Evolutionary conservation across 2,329 filamentous ascomycete species (phyloP), one percentile per base, ranked within the genome.

Genomic region (Colletotrichum theobromicola): DNA sequence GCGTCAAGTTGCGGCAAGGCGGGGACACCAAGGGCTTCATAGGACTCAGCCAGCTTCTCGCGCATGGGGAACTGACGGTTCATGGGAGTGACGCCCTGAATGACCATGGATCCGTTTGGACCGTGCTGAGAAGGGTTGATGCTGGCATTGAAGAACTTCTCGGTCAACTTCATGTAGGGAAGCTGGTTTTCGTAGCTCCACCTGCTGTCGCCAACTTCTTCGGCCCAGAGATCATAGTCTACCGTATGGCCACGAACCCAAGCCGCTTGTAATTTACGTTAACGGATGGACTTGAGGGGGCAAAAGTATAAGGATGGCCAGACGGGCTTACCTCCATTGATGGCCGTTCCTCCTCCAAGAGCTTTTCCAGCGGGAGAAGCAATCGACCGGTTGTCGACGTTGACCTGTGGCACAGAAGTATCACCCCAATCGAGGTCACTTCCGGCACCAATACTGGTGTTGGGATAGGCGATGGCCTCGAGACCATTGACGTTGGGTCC

Each of bases 181-280:
- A 87, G 81, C 50, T 89, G 82, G 13, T 83, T 83, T 5, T 86
- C 79, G 72, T 87, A 88, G 72, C 83, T 84, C 83, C 88, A 91
- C 4, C 81, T 78, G 2, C 82, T 42, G 67, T 90, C 87, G 1
- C 65, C 50, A 28, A 82, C 76, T 21, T 78, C 30, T 15, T 78
- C 55, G 13, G 79, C 69, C 88, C 87, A 89, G 50, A 83, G 80
- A 21, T 89, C 83, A 74, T 86, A 90, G 75, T 89, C 87, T 5
- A 79, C 78, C 2, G 80, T 79, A 21, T 83, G 81, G 2, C 87
- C 87, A 34, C 87, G 85, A 28, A 85, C 84, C 82, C 87, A 87
- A 7, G 79, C 83, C 13, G 21, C 69, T 63, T 6, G 72, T 77
- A 6, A 80, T 67, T 87, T 88, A 63, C 82, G 80, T n/a, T 88